Evolutionary conservation across 148 eudicot genomes (phyloP).

Genomic region (Agrostemma githago): DNA sequence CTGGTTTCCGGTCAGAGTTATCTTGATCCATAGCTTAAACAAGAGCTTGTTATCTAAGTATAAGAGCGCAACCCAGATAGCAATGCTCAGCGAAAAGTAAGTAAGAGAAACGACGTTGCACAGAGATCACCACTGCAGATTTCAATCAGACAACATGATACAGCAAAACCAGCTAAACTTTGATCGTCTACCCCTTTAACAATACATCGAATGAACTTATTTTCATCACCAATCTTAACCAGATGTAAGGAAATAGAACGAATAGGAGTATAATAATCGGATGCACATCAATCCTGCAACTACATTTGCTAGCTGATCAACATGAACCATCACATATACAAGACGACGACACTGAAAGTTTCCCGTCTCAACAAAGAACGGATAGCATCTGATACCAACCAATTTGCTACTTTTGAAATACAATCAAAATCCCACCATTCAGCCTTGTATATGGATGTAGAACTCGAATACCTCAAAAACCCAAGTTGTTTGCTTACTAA

Average conservation of each 20-base stretch:
- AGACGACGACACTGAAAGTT: no score
- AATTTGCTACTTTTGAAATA: no score
- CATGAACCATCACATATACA: no score
- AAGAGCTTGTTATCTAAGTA: slow-evolving; percentile 3
- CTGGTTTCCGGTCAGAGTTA: slow-evolving; percentile 1
- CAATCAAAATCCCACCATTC: no score
- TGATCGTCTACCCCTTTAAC: background rate
- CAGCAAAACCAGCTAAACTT: background rate
- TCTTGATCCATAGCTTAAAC: slow-evolving; percentile 11
- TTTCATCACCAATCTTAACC: no score
- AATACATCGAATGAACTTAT: background rate
- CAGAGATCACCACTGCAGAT: background rate
- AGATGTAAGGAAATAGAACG: background rate
- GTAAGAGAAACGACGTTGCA: background rate
- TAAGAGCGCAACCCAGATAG: background rate
- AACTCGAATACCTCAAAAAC: no score
- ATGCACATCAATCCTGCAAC: background rate
- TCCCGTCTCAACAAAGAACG: no score
- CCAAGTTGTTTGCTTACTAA: no score
- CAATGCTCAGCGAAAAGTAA: background rate
- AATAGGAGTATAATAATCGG: background rate
- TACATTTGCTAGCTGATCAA: no score
- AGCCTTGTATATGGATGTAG: no score
- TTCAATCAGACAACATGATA: background rate
- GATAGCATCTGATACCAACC: no score